A percentile compares a stretch with the other conserved stretches of the same genome.
Conservation (phyloP, 2,329 filamentous ascomycete species). For the Fusarium domesticum region DNA sequence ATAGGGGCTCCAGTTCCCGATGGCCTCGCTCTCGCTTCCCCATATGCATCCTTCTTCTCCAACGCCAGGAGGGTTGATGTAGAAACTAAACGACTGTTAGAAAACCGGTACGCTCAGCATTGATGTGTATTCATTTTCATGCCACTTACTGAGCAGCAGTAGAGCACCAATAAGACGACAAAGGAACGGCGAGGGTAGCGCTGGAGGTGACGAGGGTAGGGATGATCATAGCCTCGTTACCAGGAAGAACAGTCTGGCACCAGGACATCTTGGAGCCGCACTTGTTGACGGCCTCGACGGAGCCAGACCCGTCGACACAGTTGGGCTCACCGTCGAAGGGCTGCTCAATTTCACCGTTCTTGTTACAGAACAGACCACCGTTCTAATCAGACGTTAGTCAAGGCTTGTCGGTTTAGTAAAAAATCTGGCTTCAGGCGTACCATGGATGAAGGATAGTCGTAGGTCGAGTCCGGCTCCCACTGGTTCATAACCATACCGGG, state of each 20-base stretch:
- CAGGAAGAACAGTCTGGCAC: slow-evolving; percentile 76
- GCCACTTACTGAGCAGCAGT: slow-evolving; percentile 69
- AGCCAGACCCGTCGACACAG: slow-evolving; percentile 66
- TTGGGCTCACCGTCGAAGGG: slow-evolving; percentile 66
- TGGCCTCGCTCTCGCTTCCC: slow-evolving; percentile 59
- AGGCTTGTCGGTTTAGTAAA: neutral
- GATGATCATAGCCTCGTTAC: slow-evolving; percentile 79
- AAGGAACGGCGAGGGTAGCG: slow-evolving; percentile 68
- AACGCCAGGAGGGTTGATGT: slow-evolving; percentile 73
- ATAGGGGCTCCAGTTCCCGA: slow-evolving; percentile 76
- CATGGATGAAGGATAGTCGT: slow-evolving; percentile 69
- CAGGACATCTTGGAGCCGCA: slow-evolving; percentile 62
- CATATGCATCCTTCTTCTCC: slow-evolving; percentile 65
- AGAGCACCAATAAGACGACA: slow-evolving; percentile 64
- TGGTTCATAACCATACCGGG: slow-evolving; percentile 74
- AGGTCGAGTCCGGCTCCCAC: slow-evolving; percentile 70
- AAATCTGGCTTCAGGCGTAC: slow-evolving; percentile 45
- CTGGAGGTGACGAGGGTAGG: slow-evolving; percentile 62
- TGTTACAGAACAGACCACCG: slow-evolving; percentile 70
- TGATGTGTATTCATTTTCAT: no score
- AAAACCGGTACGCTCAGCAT: slow-evolving; percentile 20
- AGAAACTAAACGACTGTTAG: slow-evolving; percentile 55
- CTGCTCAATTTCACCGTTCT: slow-evolving; percentile 62
- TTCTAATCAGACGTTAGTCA: slow-evolving; percentile 46
- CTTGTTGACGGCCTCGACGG: slow-evolving; percentile 65